A percentile compares a stretch with the other conserved stretches of the same genome.
phyloP scores from a whole-genome alignment of 176 grass and related monocot species.

The Carex parvula region DNA sequence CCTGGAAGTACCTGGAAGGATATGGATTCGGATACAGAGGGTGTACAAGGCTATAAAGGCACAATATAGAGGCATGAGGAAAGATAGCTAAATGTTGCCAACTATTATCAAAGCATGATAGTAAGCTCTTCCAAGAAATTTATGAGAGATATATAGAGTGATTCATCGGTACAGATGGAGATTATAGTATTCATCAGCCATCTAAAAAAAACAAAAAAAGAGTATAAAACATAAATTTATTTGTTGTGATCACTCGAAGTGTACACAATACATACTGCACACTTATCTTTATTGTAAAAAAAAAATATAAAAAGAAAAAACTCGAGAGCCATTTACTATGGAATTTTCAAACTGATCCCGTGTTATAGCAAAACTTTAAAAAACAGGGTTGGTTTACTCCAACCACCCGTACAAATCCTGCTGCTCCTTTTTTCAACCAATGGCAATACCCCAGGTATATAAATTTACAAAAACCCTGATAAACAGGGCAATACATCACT shows the following conservation, averaged over 20 bases:
- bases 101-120: neutral
- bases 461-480: neutral
- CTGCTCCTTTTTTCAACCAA: neutral
- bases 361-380: neutral
- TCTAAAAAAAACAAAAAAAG: neutral
- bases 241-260: neutral
- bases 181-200: neutral
- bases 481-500: conserved; percentile 5
- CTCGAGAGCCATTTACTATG: neutral
- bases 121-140: neutral
- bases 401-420: neutral
- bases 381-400: conserved; percentile 5
- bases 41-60: neutral
- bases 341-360: neutral
- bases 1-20: too few species aligned
- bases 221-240: conserved; percentile 1
- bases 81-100: neutral
- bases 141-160: neutral
- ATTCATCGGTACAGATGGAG: neutral
- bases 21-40: too few species aligned
- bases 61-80: neutral
- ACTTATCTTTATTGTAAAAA: conserved; percentile 1
- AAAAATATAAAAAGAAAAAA: neutral
- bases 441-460: neutral
- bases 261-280: neutral